Evolutionary conservation across 805 yeast species (phyloP), one percentile per base, ranked within the genome.

Genomic region (Kuraishia hungarica): DNA sequence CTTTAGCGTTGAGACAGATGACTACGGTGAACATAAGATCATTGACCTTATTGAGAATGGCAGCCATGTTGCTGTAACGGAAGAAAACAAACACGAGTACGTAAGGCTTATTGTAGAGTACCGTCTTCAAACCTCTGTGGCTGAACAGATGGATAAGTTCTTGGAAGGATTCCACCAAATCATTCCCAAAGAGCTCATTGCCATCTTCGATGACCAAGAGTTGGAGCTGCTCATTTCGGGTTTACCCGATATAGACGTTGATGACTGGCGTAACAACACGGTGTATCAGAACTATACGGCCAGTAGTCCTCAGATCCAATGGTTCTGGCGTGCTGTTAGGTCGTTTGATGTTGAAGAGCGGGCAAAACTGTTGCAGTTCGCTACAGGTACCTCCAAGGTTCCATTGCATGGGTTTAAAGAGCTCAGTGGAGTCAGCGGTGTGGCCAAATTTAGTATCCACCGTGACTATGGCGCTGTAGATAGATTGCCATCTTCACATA

Each of bases 311-410:
- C 97, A 92, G 66, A 85, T 94, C 55, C 91, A 87, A 65, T 93
- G 97, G 89, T 94, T 94, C 72, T 94, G 99, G 99, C 78, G 97
- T 66, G 97, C 97, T 1, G 97, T 94, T 15, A 82, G 90, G 63
- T 89, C 97, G 0, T 94, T 94, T 71, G 97, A 90, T 64, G 81
- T 80, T 19, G 99, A 94, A 67, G 97, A 94, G 66, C 78, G 96
- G 52, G 99, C 99, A 8, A 92, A 91, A 66, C 72, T 94, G 60
- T 73, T 94, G 56, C 99, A 94, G 67, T 94, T 94, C 75, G 93
- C 96, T 1, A 94, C 99, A 0, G 99, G 99, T 57, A 93, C 99
- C 0, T 86, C 96, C 58, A 91, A 92, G 69, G 98, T 94, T 8
- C 99, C 99, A 23, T 76, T 92, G 58, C 87, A 88, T 64, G 99